phyloP scores from a whole-genome alignment of 768 basidiomycete species.

The Mycena floridula region DNA sequence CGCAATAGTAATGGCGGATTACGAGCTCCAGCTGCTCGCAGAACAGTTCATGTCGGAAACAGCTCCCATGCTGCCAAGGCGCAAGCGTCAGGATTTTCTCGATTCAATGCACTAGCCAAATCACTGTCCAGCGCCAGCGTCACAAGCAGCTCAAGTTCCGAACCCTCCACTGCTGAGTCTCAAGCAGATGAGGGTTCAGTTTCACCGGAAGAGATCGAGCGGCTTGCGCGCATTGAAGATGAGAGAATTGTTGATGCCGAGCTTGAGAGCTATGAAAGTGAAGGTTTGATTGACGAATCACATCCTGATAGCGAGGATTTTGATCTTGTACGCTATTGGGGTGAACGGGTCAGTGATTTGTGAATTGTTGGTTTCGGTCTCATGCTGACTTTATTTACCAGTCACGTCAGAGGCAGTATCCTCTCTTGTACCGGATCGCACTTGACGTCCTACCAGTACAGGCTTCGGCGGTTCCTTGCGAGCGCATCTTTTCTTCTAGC shows the following conservation, averaged over 20 bases:
- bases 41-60: background rate
- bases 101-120: background rate
- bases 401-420: conserved; percentile 4
- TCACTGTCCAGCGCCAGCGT: background rate
- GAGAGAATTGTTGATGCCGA: conserved; percentile 1
- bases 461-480: conserved; percentile 23
- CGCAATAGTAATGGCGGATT: too few relatives aligned
- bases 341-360: conserved; percentile 8
- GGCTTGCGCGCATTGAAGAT: too few relatives aligned
- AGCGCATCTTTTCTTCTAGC: conserved; percentile 24
- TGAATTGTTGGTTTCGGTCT: background rate
- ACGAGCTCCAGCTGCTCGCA: background rate
- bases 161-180: background rate
- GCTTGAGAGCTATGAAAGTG: conserved; percentile 5
- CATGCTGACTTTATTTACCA: background rate
- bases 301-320: too few relatives aligned
- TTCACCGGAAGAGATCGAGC: too few relatives aligned
- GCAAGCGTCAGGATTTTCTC: conserved; percentile 1
- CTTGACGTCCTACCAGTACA: conserved; percentile 22
- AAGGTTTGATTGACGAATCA: background rate
- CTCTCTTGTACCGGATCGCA: conserved; percentile 15
- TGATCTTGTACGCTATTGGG: conserved; percentile 13
- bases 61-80: background rate
- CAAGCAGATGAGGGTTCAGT: conserved; percentile 4
- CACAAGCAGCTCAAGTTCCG: background rate